These are phyloP conservation scores for Pleurotus djamor DNA, from an alignment of 768 basidiomycete genomes.

Conservation along the genomic window DNA sequence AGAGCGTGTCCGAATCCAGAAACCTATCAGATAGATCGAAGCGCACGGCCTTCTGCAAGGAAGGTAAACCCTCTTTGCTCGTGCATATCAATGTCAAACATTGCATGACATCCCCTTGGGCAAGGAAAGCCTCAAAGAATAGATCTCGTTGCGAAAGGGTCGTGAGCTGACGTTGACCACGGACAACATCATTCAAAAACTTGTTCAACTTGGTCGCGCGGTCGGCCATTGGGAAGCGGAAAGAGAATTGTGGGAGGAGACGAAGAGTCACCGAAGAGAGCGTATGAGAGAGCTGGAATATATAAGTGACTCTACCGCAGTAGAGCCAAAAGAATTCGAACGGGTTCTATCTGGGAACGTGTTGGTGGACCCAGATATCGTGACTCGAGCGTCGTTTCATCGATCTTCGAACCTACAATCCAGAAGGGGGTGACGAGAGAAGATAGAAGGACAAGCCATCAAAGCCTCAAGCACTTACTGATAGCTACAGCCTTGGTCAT, in stretches of 20 bases:
- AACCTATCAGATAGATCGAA: slow-evolving; percentile 32
- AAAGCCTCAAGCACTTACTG: too few relatives aligned
- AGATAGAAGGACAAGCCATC: too few relatives aligned
- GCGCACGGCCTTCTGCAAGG: slow-evolving; percentile 40
- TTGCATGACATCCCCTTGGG: slow-evolving; percentile 30
- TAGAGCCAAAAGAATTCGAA: background rate
- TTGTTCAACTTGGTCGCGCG: slow-evolving; percentile 23
- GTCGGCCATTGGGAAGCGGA: slow-evolving; percentile 1
- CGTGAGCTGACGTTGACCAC: slow-evolving; percentile 22
- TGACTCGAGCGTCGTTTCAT: too few relatives aligned
- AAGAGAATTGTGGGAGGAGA: too few relatives aligned
- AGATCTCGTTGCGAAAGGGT: slow-evolving; percentile 17
- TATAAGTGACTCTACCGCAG: background rate
- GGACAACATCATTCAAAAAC: slow-evolving; percentile 28
- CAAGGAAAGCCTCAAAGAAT: slow-evolving; percentile 47
- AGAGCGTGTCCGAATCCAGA: slow-evolving; percentile 36
- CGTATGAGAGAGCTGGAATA: too few relatives aligned
- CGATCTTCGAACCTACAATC: too few relatives aligned
- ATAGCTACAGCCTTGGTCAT: too few relatives aligned
- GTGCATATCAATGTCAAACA: slow-evolving; percentile 36
- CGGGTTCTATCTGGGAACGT: background rate
- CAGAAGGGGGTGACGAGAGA: too few relatives aligned
- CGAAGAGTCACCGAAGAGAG: too few relatives aligned
- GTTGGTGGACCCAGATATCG: too few relatives aligned
- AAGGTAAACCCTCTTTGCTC: slow-evolving; percentile 29